Conservation (phyloP, 768 basidiomycete species). For the Favolaschia claudopus region DNA sequence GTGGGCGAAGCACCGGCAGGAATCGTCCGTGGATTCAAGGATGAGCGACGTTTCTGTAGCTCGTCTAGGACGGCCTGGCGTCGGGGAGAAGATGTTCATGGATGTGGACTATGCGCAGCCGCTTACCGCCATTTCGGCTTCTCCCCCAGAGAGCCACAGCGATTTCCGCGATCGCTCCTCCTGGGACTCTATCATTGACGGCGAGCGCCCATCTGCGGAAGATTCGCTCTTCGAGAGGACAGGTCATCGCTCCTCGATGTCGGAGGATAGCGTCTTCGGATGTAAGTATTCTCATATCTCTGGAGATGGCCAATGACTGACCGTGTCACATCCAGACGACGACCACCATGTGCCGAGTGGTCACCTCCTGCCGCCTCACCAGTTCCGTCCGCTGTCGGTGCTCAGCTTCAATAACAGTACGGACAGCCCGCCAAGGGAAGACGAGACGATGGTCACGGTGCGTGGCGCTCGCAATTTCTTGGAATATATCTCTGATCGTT, state of each 20-base stretch:
- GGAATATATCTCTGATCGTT: not conserved
- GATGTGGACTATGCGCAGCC: conserved; percentile 57
- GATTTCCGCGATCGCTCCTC: conserved; percentile 46
- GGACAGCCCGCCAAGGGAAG: conserved; percentile 66
- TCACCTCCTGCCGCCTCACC: conserved; percentile 51
- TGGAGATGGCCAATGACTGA: too few species aligned
- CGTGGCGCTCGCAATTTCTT: conserved; percentile 31
- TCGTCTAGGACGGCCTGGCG: conserved; percentile 70
- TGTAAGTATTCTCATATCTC: too few species aligned
- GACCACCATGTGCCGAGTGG: conserved; percentile 40
- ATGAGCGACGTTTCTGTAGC: conserved; percentile 67
- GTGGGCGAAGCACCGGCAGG: conserved; percentile 65
- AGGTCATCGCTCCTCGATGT: conserved; percentile 55
- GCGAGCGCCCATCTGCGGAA: conserved; percentile 48
- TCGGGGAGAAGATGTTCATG: conserved; percentile 90
- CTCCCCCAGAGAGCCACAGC: conserved; percentile 57
- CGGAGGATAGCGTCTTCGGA: conserved; percentile 70
- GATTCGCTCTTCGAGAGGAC: conserved; percentile 75
- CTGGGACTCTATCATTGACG: conserved; percentile 75
- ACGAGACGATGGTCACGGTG: conserved; percentile 86
- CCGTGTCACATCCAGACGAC: too few species aligned
- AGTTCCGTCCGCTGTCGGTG: conserved; percentile 72
- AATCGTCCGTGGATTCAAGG: conserved; percentile 69
- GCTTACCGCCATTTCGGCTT: conserved; percentile 69
- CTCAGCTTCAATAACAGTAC: conserved; percentile 54